Base-by-base conservation (phyloP, 495 filamentous ascomycete species). In the Elasticomyces elasticus region DNA sequence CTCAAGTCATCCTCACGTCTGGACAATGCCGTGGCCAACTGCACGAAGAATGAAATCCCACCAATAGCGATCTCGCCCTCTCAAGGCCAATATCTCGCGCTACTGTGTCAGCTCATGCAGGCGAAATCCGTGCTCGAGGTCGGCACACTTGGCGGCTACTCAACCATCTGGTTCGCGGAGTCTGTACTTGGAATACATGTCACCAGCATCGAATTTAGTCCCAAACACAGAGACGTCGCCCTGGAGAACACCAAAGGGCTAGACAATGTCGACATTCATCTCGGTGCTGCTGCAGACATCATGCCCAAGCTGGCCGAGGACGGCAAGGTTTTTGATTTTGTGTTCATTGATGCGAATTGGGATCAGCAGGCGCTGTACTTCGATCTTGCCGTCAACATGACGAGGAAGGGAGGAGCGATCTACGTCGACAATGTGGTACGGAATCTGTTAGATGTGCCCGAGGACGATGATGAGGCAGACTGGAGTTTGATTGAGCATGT, bases 321-420 rank as follows among this genome's bases (percentile, higher is more conserved):
- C 51, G 66, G 72, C n/a, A 56, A 54, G 33, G 53, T 53, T 48
- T 76, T 78, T 54, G 74, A 74, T 41, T 72, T 79, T 49, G 60
- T 74, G 0, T 78, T 78, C 33, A 73, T 79, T 46, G 75, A 78
- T 66, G 76, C 76, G 7, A 73, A 71, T 27, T 73, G 59, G 66
- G 61, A 57, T n/a, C 71, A 76, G 49, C 71, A 76, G 52, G 72
- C 63, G 62, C 63, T 69, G 37, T 75, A 79, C 33, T 77, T 79
- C 51, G 58, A 74, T 19, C 59, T 69, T 65, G 72, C 72, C 10
- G 67, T 70, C 13, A 67, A 66, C 38, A 61, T 75, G 58, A 63
- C 62, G n/a, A 55, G 59, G 49, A 47, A 55, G n/a, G 64, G 64
- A 2, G 67, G 67, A 12, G 66, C 62, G 11, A 66, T 77, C 37